A percentile compares a stretch with the other conserved stretches of the same genome.
Conservation (phyloP, 179 eudicot genomes). For the Spinacia oleracea region DNA sequence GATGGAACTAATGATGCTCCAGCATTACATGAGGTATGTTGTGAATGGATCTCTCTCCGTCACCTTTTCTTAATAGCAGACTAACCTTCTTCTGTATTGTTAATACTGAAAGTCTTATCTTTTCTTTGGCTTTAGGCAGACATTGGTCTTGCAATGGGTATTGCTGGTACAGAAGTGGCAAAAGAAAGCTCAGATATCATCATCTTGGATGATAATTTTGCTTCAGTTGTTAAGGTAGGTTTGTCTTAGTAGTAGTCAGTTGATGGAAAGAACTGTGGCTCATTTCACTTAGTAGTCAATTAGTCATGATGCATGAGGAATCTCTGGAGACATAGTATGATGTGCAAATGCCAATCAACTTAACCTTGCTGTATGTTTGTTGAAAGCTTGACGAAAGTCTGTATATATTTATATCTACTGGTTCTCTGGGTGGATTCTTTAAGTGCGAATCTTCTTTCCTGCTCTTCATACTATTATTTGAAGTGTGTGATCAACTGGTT, state of each 20-base stretch:
- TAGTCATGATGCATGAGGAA: neutral
- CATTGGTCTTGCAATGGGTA: conserved; percentile 80
- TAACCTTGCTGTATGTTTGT: neutral
- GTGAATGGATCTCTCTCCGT: too few species aligned
- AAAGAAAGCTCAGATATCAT: conserved; percentile 92
- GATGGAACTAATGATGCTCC: conserved; percentile 82
- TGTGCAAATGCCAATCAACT: neutral
- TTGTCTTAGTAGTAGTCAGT: conserved; percentile 5
- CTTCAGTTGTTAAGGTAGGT: conserved; percentile 90
- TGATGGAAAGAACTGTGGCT: neutral
- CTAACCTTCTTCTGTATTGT: neutral
- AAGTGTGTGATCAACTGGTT: conserved; percentile 11
- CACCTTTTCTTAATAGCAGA: neutral
- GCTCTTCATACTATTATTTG: conserved; percentile 12
- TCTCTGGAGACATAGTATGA: neutral
- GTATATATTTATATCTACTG: too few species aligned
- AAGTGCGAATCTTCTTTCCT: neutral
- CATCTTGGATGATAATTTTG: conserved; percentile 88
- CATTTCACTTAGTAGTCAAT: neutral
- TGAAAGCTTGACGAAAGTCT: conserved; percentile 48
- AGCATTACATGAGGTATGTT: conserved; percentile 56
- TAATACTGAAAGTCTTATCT: neutral
- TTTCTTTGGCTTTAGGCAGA: conserved; percentile 52
- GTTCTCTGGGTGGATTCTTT: conserved; percentile 23
- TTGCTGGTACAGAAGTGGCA: conserved; percentile 78